Base-by-base conservation (phyloP, 2,329 filamentous ascomycete genomes). In the Curvularia hawaiiensis region DNA sequence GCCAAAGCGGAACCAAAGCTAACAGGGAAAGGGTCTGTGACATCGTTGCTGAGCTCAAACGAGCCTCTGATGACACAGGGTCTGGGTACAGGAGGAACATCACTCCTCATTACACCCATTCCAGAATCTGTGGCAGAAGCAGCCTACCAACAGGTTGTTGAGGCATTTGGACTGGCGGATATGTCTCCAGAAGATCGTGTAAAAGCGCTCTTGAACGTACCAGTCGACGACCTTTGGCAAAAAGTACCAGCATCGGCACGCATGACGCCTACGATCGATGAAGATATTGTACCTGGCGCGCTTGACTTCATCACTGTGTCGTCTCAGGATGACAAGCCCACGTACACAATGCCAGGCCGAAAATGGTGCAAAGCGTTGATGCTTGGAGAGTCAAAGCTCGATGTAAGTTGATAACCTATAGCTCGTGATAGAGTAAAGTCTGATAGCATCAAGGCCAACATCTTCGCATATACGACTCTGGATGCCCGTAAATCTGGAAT, bases 331-430 rank as follows among this genome's bases (percentile, higher is more conserved):
- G 69, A 76, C 33, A 63, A 62, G 26, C 57, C 61, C 11, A 12
- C 20, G 7, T 70, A 69, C 40, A 38, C 53, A 26, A 70, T 80
- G 31, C 75, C 76, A 5, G 81, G 78, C 0, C 77, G 74, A 38
- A 68, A 72, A 10, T 84, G 81, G 81, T 82, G 78, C 55, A 67
- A 77, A 35, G 71, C 75, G n/a, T 55, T 83, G 11, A 73, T 83
- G 58, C 77, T 84, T 39, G 82, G 82, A 16, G 78, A 83, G 56
- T 79, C 79, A 22, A 73, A 78, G 56, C 75, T 80, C 45, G 81
- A 83, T 70, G 79, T 80, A 69, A 12, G 0, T 5, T 2, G 5
- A 4, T 11, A 11, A 9, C n/a, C 4, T 24, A 5, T n/a, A 20
- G 4, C 1, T 39, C 6, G 7, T 39, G 5, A 5, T 7, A 11